Conservation (phyloP, 2,329 filamentous ascomycete species). For the Fusarium nygamai region DNA sequence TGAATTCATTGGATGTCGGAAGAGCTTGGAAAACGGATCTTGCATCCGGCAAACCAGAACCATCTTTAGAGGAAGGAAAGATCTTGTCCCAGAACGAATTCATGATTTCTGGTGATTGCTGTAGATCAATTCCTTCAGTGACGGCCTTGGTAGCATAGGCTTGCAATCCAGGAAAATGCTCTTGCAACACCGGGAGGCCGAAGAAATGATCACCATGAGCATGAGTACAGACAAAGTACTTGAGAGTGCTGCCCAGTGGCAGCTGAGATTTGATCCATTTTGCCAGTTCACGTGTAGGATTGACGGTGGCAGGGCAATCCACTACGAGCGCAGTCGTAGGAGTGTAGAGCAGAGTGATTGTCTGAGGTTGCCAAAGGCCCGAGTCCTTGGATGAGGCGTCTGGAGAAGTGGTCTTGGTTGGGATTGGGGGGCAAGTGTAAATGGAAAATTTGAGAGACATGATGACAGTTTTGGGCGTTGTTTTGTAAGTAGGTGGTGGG, state of each 20-base stretch:
- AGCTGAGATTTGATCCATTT: neutral
- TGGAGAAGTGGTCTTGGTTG: neutral
- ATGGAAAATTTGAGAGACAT: neutral
- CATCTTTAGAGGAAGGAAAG: neutral
- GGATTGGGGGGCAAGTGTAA: neutral
- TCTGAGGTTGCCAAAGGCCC: neutral
- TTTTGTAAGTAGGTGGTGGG: fast-evolving
- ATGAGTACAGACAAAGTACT: neutral
- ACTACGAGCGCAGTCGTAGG: neutral
- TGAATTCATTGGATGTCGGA: neutral
- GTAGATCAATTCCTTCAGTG: neutral
- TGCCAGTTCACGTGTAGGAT: neutral
- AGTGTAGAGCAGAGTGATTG: neutral
- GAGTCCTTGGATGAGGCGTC: neutral
- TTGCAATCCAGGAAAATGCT: neutral
- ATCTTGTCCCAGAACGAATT: neutral
- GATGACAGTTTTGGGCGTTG: fast-evolving
- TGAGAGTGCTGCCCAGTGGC: neutral
- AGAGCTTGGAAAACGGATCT: neutral
- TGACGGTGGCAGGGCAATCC: neutral
- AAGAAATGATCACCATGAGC: neutral
- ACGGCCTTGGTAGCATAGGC: neutral
- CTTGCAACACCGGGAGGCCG: neutral
- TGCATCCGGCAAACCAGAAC: neutral
- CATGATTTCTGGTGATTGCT: neutral